These are phyloP conservation scores for Syzygium aqueum DNA, from an alignment of 345 rosid genomes.

Conservation along the genomic window DNA sequence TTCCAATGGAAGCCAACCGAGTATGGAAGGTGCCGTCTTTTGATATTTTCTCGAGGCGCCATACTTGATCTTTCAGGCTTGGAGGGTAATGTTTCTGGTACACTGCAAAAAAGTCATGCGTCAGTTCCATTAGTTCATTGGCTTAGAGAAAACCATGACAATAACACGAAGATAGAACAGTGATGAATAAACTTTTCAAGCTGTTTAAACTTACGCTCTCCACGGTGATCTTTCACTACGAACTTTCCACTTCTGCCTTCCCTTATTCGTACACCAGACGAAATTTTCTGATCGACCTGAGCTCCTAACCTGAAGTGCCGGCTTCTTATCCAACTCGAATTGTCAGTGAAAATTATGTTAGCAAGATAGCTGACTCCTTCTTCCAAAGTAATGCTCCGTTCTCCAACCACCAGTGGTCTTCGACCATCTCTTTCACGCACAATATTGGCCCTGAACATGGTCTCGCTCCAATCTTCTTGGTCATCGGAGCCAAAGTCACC, in stretches of 20 bases:
- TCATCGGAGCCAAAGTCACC: slow-evolving; percentile 49
- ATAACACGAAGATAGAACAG: neutral
- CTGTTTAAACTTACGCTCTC: slow-evolving; percentile 51
- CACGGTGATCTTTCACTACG: slow-evolving; percentile 73
- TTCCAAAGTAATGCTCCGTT: slow-evolving; percentile 22
- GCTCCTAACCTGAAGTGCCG: slow-evolving; percentile 74
- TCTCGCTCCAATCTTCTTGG: slow-evolving; percentile 38
- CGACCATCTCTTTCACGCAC: slow-evolving; percentile 55
- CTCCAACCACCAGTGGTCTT: slow-evolving; percentile 68
- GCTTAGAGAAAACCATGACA: neutral
- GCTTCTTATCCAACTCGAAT: slow-evolving; percentile 73
- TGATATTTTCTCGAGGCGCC: slow-evolving; percentile 71
- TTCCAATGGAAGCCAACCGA: slow-evolving; percentile 17
- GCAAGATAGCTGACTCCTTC: slow-evolving; percentile 39
- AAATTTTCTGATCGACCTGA: slow-evolving; percentile 15
- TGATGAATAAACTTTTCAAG: neutral
- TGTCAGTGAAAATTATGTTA: slow-evolving; percentile 58
- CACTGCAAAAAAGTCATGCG: slow-evolving; percentile 24
- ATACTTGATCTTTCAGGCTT: slow-evolving; percentile 36
- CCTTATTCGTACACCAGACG: slow-evolving; percentile 27
- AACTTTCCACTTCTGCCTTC: slow-evolving; percentile 69
- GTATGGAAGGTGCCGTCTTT: slow-evolving; percentile 39
- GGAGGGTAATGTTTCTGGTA: slow-evolving; percentile 81
- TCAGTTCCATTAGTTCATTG: neutral
- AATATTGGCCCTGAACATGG: slow-evolving; percentile 30